These are phyloP conservation scores for Crepidotus variabilis DNA, from an alignment of 768 basidiomycete species.

Conservation along the genomic window DNA sequence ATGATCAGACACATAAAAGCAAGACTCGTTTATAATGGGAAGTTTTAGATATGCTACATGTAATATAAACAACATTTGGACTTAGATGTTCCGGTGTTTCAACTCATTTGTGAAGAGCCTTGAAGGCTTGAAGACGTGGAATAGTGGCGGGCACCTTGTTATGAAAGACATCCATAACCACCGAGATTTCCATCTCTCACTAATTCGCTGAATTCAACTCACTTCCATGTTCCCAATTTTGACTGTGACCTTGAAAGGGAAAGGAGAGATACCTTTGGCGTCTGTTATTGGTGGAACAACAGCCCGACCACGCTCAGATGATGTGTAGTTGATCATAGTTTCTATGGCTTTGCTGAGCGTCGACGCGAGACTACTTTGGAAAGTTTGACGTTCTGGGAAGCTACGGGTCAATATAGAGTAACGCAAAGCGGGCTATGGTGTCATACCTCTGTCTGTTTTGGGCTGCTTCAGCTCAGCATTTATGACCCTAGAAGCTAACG, in stretches of 20 bases:
- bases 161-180: neutral
- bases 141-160: neutral
- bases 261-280: slow-evolving; percentile 72
- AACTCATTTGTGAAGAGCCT: too few relatives aligned
- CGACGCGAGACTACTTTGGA: slow-evolving; percentile 53
- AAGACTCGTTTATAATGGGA: too few relatives aligned
- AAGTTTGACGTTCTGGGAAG: slow-evolving; percentile 40
- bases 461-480: slow-evolving; percentile 79
- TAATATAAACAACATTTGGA: too few relatives aligned
- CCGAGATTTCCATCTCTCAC: neutral
- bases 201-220: slow-evolving; percentile 15
- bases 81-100: too few relatives aligned
- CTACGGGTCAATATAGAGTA: neutral
- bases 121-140: neutral
- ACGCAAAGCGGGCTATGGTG: neutral
- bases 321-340: slow-evolving; percentile 73
- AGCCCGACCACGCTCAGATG: slow-evolving; percentile 70
- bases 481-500: slow-evolving; percentile 52
- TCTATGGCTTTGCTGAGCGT: slow-evolving; percentile 65
- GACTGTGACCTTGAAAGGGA: slow-evolving; percentile 69
- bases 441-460: slow-evolving; percentile 54
- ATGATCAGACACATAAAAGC: too few relatives aligned
- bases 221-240: slow-evolving; percentile 67
- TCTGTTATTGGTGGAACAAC: slow-evolving; percentile 82
- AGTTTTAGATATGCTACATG: too few relatives aligned